A percentile compares a stretch with the other conserved stretches of the same genome.
phyloP scores from a whole-genome alignment of 75 land plant genomes.

The Pinus albicaulis region DNA sequence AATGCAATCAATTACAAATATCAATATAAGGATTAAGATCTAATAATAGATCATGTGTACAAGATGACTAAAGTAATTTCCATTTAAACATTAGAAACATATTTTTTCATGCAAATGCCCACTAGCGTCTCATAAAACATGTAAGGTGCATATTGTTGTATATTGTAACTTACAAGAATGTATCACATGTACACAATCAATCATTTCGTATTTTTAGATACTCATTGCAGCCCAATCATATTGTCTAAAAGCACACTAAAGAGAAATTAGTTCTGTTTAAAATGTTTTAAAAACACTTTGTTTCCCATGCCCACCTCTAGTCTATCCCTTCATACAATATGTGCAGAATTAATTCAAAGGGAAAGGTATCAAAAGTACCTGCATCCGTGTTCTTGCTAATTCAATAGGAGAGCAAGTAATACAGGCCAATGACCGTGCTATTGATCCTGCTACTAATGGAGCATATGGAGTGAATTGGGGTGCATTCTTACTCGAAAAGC shows the following conservation, averaged over 20 bases:
- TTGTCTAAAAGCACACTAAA: not conserved
- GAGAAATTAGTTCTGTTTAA: not conserved
- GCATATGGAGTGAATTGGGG: slow-evolving; percentile 67
- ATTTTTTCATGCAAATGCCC: not conserved
- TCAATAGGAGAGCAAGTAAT: slow-evolving; percentile 92
- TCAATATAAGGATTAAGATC: no score
- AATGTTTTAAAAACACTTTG: not conserved
- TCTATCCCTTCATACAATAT: not conserved
- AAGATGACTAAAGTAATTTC: no score
- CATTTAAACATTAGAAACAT: no score
- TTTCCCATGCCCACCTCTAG: not conserved
- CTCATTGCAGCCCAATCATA: not conserved
- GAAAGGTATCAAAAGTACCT: slow-evolving; percentile 43
- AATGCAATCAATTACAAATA: not conserved
- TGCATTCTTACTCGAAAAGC: slow-evolving; percentile 35
- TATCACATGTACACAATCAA: not conserved
- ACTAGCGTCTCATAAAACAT: not conserved
- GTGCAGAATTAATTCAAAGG: not conserved
- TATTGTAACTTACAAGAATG: not conserved
- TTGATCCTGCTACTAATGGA: slow-evolving; percentile 86
- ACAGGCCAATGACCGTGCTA: slow-evolving; percentile 90
- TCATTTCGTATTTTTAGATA: not conserved
- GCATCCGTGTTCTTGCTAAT: slow-evolving; percentile 95
- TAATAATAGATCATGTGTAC: no score
- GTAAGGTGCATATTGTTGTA: not conserved